These are phyloP conservation scores for Trichoderma sp. DNA, from an alignment of 2,329 filamentous ascomycete genomes.

Conservation along the genomic window DNA sequence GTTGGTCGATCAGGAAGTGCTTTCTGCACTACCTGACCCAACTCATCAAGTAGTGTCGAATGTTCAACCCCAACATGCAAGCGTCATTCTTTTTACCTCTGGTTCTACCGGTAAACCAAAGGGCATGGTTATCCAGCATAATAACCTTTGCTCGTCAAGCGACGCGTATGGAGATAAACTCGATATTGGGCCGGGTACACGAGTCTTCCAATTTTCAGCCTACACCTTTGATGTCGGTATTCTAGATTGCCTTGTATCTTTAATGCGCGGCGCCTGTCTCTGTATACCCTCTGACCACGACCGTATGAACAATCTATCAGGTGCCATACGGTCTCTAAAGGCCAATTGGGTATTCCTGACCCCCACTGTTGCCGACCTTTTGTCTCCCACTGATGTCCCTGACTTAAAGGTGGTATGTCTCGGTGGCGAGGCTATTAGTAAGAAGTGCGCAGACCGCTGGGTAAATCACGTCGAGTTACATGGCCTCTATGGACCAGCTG, in stretches of 20 bases:
- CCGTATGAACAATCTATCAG: conserved; percentile 21
- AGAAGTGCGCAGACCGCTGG: conserved; percentile 14
- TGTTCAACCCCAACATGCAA: neutral
- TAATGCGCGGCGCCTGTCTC: conserved; percentile 24
- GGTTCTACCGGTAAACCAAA: conserved; percentile 17
- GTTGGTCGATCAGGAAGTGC: neutral
- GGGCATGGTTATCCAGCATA: conserved; percentile 17
- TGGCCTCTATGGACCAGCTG: conserved; percentile 19
- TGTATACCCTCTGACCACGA: conserved; percentile 24
- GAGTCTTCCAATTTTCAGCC: conserved; percentile 24
- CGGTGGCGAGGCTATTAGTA: conserved; percentile 18
- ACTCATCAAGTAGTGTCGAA: neutral
- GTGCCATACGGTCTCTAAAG: conserved; percentile 5
- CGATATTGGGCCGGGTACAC: conserved; percentile 8
- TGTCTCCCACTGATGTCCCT: conserved; percentile 13
- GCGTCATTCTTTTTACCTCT: conserved; percentile 17
- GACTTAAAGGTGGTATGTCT: conserved; percentile 12
- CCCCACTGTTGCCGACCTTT: conserved; percentile 22
- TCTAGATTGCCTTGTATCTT: conserved; percentile 22
- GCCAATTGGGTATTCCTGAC: conserved; percentile 22
- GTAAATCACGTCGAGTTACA: neutral
- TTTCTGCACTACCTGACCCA: conserved; percentile 4
- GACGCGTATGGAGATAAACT: conserved; percentile 14
- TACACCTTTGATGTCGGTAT: conserved; percentile 26
- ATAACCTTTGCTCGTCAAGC: conserved; percentile 14